Evolutionary conservation across 208 protist genomes (phyloP).

Genomic region (Trypanosoma caninum): DNA sequence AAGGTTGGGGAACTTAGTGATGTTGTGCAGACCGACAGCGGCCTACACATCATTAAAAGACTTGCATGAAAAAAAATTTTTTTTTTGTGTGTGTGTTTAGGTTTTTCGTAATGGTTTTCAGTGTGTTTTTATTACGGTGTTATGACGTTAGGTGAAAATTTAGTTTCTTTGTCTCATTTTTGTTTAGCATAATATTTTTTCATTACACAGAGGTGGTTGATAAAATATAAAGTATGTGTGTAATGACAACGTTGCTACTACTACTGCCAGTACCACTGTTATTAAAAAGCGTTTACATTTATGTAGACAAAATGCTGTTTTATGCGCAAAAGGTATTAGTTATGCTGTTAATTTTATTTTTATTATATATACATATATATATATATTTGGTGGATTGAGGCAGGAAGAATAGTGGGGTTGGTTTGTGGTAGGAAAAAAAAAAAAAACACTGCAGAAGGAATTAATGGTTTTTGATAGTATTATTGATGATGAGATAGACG

Average conservation of each 20-base stretch:
- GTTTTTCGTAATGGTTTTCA: not conserved
- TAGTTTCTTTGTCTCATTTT: no score
- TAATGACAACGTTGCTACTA: no score
- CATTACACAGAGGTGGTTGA: not conserved
- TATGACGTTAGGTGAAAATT: no score
- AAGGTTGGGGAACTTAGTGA: constrained; percentile 81
- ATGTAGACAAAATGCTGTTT: no score
- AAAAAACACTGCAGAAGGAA: not conserved
- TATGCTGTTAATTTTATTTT: not conserved
- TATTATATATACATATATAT: not conserved
- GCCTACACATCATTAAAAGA: constrained; percentile 91
- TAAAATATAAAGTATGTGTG: not conserved
- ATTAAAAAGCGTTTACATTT: no score
- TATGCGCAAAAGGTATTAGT: not conserved
- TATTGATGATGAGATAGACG: constrained; percentile 9
- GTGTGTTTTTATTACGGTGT: no score
- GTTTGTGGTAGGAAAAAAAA: not conserved
- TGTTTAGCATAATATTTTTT: no score
- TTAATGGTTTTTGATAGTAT: not conserved
- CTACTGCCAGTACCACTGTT: no score
- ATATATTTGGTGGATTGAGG: not conserved
- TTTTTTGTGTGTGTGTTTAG: not conserved
- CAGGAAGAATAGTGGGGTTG: not conserved
- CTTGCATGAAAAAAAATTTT: constrained; percentile 48
- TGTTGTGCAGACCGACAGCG: constrained; percentile 87